phyloP scores from a whole-genome alignment of 2,329 filamentous ascomycete genomes.

The Microdochium paspali region DNA sequence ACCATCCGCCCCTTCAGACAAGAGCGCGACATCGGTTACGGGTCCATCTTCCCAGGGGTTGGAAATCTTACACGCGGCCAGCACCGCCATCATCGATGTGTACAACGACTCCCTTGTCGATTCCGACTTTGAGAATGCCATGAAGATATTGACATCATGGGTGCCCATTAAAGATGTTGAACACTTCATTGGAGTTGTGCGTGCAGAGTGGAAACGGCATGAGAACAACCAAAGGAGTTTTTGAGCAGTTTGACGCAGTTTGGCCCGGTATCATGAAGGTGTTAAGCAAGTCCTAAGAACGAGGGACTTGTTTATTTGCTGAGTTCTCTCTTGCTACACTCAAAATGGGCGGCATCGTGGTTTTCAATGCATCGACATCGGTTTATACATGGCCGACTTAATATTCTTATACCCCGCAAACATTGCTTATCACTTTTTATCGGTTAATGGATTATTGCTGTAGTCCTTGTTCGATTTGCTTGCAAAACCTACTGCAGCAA shows the following conservation, averaged over 20 bases:
- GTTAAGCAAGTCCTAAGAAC: too few species aligned
- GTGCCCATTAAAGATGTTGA: constrained; percentile 92
- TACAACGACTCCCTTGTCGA: constrained; percentile 81
- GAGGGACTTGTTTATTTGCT: too few species aligned
- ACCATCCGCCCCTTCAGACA: constrained; percentile 18
- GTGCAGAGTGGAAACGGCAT: constrained; percentile 72
- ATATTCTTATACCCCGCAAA: neutral
- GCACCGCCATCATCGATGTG: constrained; percentile 82
- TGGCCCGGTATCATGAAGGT: too few species aligned
- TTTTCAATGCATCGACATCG: neutral
- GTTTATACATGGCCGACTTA: neutral
- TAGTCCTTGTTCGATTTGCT: too few species aligned
- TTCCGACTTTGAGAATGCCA: constrained; percentile 93
- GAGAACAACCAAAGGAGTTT: constrained; percentile 31
- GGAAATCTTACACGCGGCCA: constrained; percentile 82
- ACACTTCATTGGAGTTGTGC: constrained; percentile 80
- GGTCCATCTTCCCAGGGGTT: constrained; percentile 50
- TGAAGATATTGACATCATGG: constrained; percentile 94
- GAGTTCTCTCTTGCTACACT: neutral
- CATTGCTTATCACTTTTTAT: neutral
- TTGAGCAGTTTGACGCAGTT: neutral
- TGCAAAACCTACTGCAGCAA: too few species aligned
- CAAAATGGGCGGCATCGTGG: neutral
- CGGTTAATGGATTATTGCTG: too few species aligned
- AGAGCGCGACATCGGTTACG: constrained; percentile 1